Evolutionary conservation across 1,139 yeast species (phyloP), one percentile per base, ranked within the genome.

Genomic region (Torulaspora globosa): DNA sequence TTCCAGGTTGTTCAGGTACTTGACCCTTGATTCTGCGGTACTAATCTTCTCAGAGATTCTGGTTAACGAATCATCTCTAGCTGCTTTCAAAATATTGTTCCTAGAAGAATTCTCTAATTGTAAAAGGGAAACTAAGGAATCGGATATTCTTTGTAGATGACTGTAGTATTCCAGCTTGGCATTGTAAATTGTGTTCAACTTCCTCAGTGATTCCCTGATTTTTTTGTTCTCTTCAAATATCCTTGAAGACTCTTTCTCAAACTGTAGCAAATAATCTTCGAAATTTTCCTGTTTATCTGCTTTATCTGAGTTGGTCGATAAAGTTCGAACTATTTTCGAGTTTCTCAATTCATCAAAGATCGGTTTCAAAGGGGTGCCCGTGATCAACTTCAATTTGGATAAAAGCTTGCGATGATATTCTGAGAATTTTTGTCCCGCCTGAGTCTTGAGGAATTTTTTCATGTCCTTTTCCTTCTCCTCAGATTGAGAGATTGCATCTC

Each of bases 111-210:
- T 51, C 10, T 61, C 64, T 18, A 59, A 37, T 37, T 59, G 59
- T 18, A 57, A 42, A 10, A 64, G 43, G 3, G 66, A 58, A 1
- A 60, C 57, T 31, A 88, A 89, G 41, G 81, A 81, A 64, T 92
- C 97, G 0, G 96, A 88, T 28, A 90, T 76, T 45, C 75, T 83
- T 64, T 92, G 98, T 38, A 92, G 73, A 53, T 87, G 92, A 55
- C 82, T 80, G 67, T 82, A 92, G 63, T 89, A 92, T 38, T 78
- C 87, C 39, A 90, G 75, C 49, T 94, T 79, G 5, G 82, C 71
- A 64, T 92, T 92, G 66, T 82, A 90, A 0, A 85, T 75, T 24
- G 76, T 75, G 53, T 87, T 81, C 50, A 86, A 73, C 35, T 68
- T 69, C 24, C 75, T 72, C 41, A 79, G 71, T 15, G 79, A 67